Conservation (phyloP, 495 filamentous ascomycete genomes). For the Neurospora cerealis region DNA sequence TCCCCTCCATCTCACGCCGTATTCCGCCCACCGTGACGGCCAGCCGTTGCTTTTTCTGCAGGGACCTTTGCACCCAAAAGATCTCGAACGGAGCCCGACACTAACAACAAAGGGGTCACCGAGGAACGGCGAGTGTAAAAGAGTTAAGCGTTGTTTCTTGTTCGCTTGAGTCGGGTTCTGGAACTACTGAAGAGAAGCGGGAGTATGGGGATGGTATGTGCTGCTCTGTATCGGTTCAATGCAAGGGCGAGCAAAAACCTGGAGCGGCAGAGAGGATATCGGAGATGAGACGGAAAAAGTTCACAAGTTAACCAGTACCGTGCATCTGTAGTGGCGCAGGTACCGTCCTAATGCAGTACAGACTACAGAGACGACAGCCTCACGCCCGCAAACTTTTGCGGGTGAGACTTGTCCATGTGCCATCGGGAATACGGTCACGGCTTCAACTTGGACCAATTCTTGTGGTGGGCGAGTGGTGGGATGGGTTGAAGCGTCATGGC, state of each 20-base stretch:
- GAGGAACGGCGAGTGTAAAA: neutral
- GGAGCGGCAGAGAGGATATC: too few relatives aligned
- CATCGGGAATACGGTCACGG: neutral
- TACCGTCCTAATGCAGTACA: neutral
- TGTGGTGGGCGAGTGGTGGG: too few relatives aligned
- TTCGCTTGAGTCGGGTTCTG: neutral
- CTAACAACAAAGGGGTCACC: neutral
- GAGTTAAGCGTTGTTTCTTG: neutral
- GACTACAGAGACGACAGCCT: too few relatives aligned
- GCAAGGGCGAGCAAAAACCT: neutral
- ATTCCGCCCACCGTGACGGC: neutral
- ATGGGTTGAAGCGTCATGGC: neutral
- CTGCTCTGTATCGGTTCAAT: neutral
- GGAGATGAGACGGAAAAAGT: neutral
- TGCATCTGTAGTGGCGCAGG: neutral
- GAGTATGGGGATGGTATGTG: neutral
- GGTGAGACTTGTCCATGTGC: neutral
- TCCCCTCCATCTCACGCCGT: neutral
- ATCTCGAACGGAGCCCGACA: neutral
- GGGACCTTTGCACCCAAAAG: neutral
- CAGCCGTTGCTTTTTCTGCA: neutral
- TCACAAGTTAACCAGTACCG: too few relatives aligned
- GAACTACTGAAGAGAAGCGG: neutral
- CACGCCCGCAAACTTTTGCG: neutral
- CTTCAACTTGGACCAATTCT: too few relatives aligned